Evolutionary conservation across 768 basidiomycete species (phyloP).

Genomic region (Russula dissimulans): DNA sequence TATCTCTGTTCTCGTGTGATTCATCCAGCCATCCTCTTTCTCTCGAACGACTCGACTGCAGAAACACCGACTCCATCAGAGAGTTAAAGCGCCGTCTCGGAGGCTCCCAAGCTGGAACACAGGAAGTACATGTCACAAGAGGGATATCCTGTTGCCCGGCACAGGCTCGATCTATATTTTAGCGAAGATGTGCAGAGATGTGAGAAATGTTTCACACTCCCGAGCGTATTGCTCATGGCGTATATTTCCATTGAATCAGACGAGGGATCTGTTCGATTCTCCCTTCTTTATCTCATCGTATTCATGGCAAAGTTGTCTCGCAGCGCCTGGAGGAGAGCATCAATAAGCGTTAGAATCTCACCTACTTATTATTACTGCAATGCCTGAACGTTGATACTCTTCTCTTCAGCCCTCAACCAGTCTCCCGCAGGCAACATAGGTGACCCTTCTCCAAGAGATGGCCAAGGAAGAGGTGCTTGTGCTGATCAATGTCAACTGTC

Average conservation of each 20-base stretch:
- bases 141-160: no score
- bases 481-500: not conserved
- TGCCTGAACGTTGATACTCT: not conserved
- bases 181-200: no score
- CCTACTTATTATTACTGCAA: no score
- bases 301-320: not conserved
- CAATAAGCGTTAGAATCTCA: not conserved
- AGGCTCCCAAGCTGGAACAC: no score
- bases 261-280: conserved; percentile 36
- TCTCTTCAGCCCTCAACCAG: conserved; percentile 1
- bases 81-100: no score
- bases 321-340: conserved; percentile 45
- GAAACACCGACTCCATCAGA: no score
- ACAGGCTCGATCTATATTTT: no score
- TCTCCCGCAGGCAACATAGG: conserved; percentile 1
- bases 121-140: no score
- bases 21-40: no score
- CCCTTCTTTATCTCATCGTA: not conserved
- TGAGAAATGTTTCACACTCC: no score
- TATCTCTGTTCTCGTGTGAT: no score
- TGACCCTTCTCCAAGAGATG: not conserved
- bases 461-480: conserved; percentile 9
- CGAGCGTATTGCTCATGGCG: conserved; percentile 55
- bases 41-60: no score
- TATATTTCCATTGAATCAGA: conserved; percentile 66